Percentiles rank a stretch among this genome's conserved stretches.
Conservation (phyloP, 2,329 filamentous ascomycete species). For the Diaporthe sp. region DNA sequence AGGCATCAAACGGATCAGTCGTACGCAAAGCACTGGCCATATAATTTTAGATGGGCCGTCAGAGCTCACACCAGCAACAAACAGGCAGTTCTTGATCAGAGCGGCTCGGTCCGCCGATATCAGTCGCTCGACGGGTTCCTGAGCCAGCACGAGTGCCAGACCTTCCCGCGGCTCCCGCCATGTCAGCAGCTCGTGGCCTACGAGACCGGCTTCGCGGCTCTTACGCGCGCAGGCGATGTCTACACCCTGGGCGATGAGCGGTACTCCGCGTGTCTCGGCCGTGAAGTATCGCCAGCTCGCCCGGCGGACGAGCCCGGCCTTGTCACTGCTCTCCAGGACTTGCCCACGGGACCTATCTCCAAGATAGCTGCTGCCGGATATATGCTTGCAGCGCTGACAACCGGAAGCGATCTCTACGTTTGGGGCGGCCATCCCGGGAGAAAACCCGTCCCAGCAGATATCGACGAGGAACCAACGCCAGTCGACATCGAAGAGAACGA, state of each 20-base stretch:
- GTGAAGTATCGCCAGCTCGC: conserved; percentile 58
- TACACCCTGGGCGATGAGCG: conserved; percentile 71
- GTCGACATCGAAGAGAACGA: conserved; percentile 64
- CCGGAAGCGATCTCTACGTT: conserved; percentile 70
- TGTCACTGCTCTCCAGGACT: conserved; percentile 64
- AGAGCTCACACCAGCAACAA: not conserved
- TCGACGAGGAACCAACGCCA: conserved; percentile 57
- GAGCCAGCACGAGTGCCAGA: conserved; percentile 18
- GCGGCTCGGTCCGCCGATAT: conserved; percentile 49
- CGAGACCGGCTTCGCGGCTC: conserved; percentile 63
- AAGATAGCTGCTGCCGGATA: conserved; percentile 72
- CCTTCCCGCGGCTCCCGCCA: conserved; percentile 46
- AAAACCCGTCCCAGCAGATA: conserved; percentile 49
- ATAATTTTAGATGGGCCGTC: conserved; percentile 34
- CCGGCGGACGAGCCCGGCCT: conserved; percentile 61
- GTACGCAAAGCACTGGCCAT: conserved; percentile 46
- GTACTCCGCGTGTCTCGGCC: conserved; percentile 69
- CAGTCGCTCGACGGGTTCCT: conserved; percentile 39
- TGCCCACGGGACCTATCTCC: conserved; percentile 65
- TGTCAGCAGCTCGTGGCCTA: conserved; percentile 62
- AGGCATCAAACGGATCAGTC: conserved; percentile 49
- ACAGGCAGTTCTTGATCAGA: conserved; percentile 29
- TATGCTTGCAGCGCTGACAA: conserved; percentile 69
- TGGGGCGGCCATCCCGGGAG: conserved; percentile 67
- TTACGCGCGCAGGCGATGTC: conserved; percentile 60